Percentiles rank a stretch among this genome's conserved stretches.
Conservation (phyloP, 331 rosid genomes). For the Quercus tomentella region DNA sequence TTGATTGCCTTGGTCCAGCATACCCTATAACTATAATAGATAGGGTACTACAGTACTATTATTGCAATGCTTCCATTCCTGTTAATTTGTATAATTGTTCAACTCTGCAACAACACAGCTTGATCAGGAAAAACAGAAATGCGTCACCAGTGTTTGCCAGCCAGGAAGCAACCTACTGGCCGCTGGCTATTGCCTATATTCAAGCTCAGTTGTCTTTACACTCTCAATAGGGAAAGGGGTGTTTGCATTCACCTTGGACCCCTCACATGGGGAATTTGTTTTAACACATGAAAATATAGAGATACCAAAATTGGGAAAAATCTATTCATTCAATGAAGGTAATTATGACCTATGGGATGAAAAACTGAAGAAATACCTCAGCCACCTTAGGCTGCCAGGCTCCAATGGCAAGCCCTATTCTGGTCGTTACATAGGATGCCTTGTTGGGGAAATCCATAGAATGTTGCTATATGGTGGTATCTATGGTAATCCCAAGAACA, state of each 20-base stretch:
- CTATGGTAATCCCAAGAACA: slow-evolving; percentile 39
- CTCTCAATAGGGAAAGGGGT: slow-evolving; percentile 37
- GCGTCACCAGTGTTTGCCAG: neutral
- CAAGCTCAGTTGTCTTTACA: slow-evolving; percentile 35
- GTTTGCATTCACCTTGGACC: slow-evolving; percentile 34
- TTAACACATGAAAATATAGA: slow-evolving; percentile 31
- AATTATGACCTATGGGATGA: slow-evolving; percentile 37
- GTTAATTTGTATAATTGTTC: neutral
- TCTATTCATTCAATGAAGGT: slow-evolving; percentile 42
- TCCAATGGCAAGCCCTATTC: slow-evolving; percentile 32
- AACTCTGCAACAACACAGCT: slow-evolving; percentile 20
- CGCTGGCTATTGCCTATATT: neutral
- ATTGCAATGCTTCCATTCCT: neutral
- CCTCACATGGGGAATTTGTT: slow-evolving; percentile 39
- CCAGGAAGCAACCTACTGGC: neutral
- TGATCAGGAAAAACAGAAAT: neutral
- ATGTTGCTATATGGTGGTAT: slow-evolving; percentile 37
- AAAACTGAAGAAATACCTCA: slow-evolving; percentile 31
- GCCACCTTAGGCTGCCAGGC: slow-evolving; percentile 35
- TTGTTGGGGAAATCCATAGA: slow-evolving; percentile 39
- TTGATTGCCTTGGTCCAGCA: too few relatives aligned
- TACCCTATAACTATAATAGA: too few relatives aligned
- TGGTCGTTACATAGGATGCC: slow-evolving; percentile 36
- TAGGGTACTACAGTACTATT: neutral
- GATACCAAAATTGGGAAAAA: slow-evolving; percentile 33